Conservation (phyloP, 1,139 yeast genomes). For the Debaryomyces coudertii region DNA sequence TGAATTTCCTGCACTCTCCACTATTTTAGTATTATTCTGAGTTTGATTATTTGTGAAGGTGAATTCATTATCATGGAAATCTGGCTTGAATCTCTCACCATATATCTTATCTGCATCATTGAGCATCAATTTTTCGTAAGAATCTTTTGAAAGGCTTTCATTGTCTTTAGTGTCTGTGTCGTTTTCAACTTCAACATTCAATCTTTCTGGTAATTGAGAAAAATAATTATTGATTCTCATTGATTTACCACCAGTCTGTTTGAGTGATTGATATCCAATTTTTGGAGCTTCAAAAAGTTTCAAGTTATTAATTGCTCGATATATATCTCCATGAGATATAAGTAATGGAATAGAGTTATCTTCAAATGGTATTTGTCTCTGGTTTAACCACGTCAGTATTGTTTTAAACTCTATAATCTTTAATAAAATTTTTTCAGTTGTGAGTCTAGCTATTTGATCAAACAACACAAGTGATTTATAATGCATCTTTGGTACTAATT, state of each 20-base stretch:
- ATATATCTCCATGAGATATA: slow-evolving; percentile 7
- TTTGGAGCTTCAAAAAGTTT: slow-evolving; percentile 10
- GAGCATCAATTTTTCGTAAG: slow-evolving; percentile 2
- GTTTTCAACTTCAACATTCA: slow-evolving; percentile 8
- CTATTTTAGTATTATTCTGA: background rate
- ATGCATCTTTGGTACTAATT: slow-evolving; percentile 15
- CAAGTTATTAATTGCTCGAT: slow-evolving; percentile 4
- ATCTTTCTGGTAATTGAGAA: slow-evolving; percentile 7
- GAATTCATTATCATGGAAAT: background rate
- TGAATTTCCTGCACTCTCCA: background rate
- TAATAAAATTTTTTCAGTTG: slow-evolving; percentile 11
- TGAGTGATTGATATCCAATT: slow-evolving; percentile 3
- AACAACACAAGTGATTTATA: slow-evolving; percentile 16
- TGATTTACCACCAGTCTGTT: slow-evolving; percentile 3
- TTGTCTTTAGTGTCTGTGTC: background rate
- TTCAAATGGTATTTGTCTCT: slow-evolving; percentile 4
- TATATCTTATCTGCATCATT: slow-evolving; percentile 2
- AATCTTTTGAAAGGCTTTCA: background rate
- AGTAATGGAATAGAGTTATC: slow-evolving; percentile 2
- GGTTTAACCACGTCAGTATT: slow-evolving; percentile 12
- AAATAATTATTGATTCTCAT: slow-evolving; percentile 8
- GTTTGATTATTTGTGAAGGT: background rate
- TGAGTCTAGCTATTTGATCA: slow-evolving; percentile 14
- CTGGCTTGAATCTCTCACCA: background rate
- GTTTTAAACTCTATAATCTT: slow-evolving; percentile 14